Percentiles rank a stretch among this genome's conserved stretches.
These are phyloP conservation scores for Neonectria ditissima DNA, from an alignment of 2,329 filamentous ascomycete genomes.

Conservation along the genomic window DNA sequence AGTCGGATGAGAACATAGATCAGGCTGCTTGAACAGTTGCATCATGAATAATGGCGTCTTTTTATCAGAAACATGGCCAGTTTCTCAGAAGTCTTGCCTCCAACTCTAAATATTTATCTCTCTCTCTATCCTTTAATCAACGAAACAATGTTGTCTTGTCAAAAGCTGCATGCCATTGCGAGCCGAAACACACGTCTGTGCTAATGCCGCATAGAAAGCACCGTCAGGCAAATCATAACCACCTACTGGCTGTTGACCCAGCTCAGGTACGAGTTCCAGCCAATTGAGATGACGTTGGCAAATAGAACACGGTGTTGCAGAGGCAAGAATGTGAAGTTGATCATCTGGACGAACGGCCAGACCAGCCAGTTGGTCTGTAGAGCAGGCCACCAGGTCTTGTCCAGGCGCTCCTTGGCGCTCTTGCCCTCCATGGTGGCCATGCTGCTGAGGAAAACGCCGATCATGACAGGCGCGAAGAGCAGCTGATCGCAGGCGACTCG, in stretches of 20 bases:
- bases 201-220: constrained; percentile 26
- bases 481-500: constrained; percentile 85
- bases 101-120: constrained; percentile 12
- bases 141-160: constrained; percentile 19
- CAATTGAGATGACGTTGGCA: constrained; percentile 82
- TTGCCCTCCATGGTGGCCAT: constrained; percentile 86
- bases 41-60: constrained; percentile 28
- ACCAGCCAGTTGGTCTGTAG: constrained; percentile 87
- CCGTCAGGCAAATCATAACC: background rate
- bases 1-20: constrained; percentile 22
- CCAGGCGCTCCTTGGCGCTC: constrained; percentile 72
- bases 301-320: constrained; percentile 85
- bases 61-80: constrained; percentile 31
- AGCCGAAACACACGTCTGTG: constrained; percentile 35
- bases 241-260: constrained; percentile 65
- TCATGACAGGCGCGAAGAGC: constrained; percentile 85
- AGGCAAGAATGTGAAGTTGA: constrained; percentile 90
- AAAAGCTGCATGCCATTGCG: constrained; percentile 14
- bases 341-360: constrained; percentile 86
- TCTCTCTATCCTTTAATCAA: constrained; percentile 24
- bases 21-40: constrained; percentile 24
- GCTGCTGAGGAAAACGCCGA: constrained; percentile 82
- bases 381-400: constrained; percentile 76
- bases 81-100: constrained; percentile 19
- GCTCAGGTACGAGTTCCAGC: constrained; percentile 75